Evolutionary conservation across 371 early-diverging fungal species (phyloP), one percentile per base, ranked within the genome.

Genomic region (Vairimorpha ceranae): DNA sequence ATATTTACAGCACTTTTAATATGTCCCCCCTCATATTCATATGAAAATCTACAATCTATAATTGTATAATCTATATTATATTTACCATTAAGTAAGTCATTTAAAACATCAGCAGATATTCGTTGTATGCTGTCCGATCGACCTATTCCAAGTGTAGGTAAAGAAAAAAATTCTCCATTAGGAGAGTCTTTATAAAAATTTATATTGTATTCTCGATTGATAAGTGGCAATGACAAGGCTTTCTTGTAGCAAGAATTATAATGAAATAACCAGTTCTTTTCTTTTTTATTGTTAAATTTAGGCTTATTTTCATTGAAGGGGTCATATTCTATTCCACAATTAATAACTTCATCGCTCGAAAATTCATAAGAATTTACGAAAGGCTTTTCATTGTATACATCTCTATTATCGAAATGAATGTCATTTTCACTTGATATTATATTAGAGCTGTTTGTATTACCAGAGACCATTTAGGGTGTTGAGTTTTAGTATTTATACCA

Each of bases 11-110:
- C 92, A 3, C 83, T 81, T 2, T 67, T 77, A 58, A 93, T 90
- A 72, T 92, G 93, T 4, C 93, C 93, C 27, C 92, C 92, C 43
- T 86, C 83, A 76, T 86, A 91, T 83, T 93, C 93, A 82, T 90
- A 92, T 17, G 87, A 86, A 78, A 88, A 92, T 19, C 93, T 87
- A 77, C 90, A 91, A 82, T 93, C 93, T 27, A 93, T 83, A 25
- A 93, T 75, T 14, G 86, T 70, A 66, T 85, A 84, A 36, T 87
- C 83, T 0, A 65, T 54, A 67, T 63, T 63, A 38, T 67, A 65
- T 60, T 71, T 58, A 0, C 54, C 56, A 10, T 54, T 35, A n/a
- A 80, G 14, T 45, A 82, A 48, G n/a, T 66, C 25, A 10, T 59
- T 48, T 17, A 78, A 46, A 25, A 74, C 67, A 41, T 76, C 64